Conservation (phyloP, 768 basidiomycete genomes). For the Boletus vermiculosoides region DNA sequence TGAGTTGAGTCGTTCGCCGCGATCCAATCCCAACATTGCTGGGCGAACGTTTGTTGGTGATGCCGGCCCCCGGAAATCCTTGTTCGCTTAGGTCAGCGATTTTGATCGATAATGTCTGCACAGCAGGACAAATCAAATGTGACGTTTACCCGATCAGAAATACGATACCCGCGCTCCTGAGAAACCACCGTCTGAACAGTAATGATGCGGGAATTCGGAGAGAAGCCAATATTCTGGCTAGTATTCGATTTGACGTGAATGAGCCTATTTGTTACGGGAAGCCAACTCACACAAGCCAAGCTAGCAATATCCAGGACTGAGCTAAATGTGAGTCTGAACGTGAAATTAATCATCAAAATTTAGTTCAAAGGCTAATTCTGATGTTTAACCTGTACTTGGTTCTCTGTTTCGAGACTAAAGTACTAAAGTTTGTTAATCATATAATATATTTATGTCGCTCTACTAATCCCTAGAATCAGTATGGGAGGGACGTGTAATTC, state of each 20-base stretch:
- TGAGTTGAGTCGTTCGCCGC: background rate
- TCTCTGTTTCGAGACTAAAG: no score
- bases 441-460: no score
- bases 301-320: background rate
- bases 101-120: background rate
- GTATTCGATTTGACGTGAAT: background rate
- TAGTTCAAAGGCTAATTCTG: no score
- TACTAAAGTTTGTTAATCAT: no score
- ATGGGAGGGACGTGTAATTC: no score
- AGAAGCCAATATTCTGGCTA: background rate
- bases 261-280: no score
- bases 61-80: slow-evolving; percentile 3
- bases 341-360: no score
- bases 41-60: slow-evolving; percentile 12
- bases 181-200: background rate
- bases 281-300: no score
- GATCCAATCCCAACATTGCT: slow-evolving; percentile 12
- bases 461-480: no score
- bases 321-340: background rate
- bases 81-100: background rate
- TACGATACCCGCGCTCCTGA: background rate
- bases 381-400: no score
- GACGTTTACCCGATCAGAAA: background rate
- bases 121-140: background rate
- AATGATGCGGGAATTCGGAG: background rate